These are phyloP conservation scores for Flueggea neowawraea DNA, from an alignment of 441 rosid genomes.

Conservation along the genomic window DNA sequence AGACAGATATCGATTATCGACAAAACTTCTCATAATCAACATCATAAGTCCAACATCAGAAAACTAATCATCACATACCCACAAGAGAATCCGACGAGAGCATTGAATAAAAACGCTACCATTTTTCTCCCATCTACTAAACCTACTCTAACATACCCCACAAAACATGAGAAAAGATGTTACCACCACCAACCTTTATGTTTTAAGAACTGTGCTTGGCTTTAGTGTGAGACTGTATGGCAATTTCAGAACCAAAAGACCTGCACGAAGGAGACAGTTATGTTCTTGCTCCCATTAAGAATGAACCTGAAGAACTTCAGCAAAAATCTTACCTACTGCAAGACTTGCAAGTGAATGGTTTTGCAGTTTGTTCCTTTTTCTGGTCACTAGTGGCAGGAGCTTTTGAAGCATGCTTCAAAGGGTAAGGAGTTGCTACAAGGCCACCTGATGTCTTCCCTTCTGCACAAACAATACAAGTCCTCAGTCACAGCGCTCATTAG, in stretches of 20 bases:
- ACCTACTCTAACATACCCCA: no score
- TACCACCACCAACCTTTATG: slow-evolving; percentile 10
- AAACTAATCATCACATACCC: no score
- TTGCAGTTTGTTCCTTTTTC: slow-evolving; percentile 40
- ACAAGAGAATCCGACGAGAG: no score
- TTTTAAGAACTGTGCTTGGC: slow-evolving; percentile 63
- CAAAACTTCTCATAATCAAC: no score
- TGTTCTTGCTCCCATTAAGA: not conserved
- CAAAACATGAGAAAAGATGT: not conserved
- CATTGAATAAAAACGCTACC: no score
- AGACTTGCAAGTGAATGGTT: slow-evolving; percentile 48
- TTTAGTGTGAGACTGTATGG: slow-evolving; percentile 67
- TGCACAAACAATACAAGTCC: slow-evolving; percentile 14
- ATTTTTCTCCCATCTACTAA: no score
- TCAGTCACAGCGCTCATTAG: not conserved
- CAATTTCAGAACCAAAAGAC: slow-evolving; percentile 63
- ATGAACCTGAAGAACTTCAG: not conserved
- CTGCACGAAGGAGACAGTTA: slow-evolving; percentile 17
- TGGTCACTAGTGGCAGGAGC: slow-evolving; percentile 31
- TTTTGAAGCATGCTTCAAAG: slow-evolving; percentile 54
- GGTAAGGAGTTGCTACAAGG: slow-evolving; percentile 78
- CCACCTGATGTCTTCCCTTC: slow-evolving; percentile 48
- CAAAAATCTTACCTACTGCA: slow-evolving; percentile 44
- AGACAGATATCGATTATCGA: no score
- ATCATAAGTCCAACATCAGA: no score